phyloP scores from a whole-genome alignment of 306 rosid genomes.

The Mimosa pudica region DNA sequence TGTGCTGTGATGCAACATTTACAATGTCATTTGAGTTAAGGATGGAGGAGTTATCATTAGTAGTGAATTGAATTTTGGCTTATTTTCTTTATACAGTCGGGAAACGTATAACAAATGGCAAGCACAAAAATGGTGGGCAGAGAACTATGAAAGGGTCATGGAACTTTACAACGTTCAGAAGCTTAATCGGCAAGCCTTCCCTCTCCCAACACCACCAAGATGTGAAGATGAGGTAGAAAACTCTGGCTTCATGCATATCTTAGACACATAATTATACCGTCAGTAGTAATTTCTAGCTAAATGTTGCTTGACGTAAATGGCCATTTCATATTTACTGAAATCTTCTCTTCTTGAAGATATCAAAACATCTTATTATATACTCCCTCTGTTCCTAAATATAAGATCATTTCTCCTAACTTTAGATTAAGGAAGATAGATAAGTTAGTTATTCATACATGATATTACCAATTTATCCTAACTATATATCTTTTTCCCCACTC shows the following conservation, averaged over 20 bases:
- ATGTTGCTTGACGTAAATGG: no score
- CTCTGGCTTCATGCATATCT: conserved; percentile 20
- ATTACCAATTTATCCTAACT: no score
- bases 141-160: conserved; percentile 63
- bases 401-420: no score
- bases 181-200: conserved; percentile 55
- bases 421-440: no score
- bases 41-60: not conserved
- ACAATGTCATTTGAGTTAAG: conserved; percentile 6
- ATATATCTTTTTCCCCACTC: no score
- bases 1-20: conserved; percentile 9
- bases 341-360: not conserved
- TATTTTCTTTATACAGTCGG: conserved; percentile 43
- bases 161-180: conserved; percentile 65
- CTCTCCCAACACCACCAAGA: conserved; percentile 61
- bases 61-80: conserved; percentile 24
- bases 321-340: not conserved
- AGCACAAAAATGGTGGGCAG: conserved; percentile 71
- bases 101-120: conserved; percentile 65
- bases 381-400: no score
- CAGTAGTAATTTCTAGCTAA: not conserved
- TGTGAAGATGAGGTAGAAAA: conserved; percentile 62
- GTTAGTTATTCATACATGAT: no score
- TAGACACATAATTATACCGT: not conserved
- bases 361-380: not conserved